Evolutionary conservation across 345 rosid species (phyloP), one percentile per base, ranked within the genome.

Genomic region (Luvunga scandens): DNA sequence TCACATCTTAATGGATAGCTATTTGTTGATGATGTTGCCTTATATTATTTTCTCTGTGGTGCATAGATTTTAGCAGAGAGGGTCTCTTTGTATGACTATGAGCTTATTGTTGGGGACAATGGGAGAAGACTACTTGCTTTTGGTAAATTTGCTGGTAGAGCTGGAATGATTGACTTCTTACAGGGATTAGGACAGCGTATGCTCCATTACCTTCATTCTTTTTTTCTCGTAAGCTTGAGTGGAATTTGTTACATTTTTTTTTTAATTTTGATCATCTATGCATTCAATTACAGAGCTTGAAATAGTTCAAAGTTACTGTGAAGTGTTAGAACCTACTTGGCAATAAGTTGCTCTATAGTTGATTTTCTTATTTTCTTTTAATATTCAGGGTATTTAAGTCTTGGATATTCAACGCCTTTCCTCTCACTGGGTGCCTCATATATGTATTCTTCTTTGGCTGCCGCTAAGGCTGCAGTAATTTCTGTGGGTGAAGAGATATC

Each of bases 101-200:
- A 93, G 90, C 94, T 92, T 24, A 90, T 95, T 5, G 94, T 85
- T 61, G 90, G 91, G 25, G 96, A 91, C 64, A 88, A 87, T 19
- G 98, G 98, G 38, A 34, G 68, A 31, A 83, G 84, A 76, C 75
- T 92, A 66, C 86, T 95, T 69, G 97, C 99, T 10, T 95, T 95
- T 81, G 99, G 98, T 67, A 91, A 79, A 85, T 95, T 77, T 82
- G 99, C 98, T 77, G 98, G 99, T 65, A 90, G 93, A 93, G 99
- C 99, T 30, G 97, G 97, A 60, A 84, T 92, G 10, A 80, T 95
- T 75, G 99, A 95, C 78, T 92, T 92, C 83, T 88, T 95, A 77
- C 84, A 76, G 14, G 98, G 96, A 55, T 77, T 95, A 28, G 99
- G 99, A 86, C 91, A 87, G 84, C 77, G 98, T 95, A 91, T 66